Evolutionary conservation across 1,284 basidiomycete genomes (phyloP), one percentile per base, ranked within the genome.

Genomic region (Xerocomus tenax): DNA sequence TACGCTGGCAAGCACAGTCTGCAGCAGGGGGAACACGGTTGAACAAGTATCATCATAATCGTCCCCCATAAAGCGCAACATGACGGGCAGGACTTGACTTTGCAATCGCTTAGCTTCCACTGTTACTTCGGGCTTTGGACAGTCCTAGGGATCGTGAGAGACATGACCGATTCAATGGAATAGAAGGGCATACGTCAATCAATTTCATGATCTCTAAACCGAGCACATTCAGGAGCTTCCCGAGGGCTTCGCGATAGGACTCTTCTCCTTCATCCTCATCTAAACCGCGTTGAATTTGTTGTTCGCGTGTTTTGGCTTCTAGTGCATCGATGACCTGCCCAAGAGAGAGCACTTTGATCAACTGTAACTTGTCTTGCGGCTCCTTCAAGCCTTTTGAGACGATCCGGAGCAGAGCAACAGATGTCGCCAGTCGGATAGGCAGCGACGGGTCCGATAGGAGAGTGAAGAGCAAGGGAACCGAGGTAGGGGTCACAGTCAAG

Each of bases 351-450:
- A 96, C 88, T 61, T 91, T 87, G 57, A 98, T 78, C 10, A 99
- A 75, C 59, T 92, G 84, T 8, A 99, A 69, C 70, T 98, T 96
- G 68, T 98, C 94, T 2, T 76, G 71, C 0, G 92, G 84, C 62
- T 92, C 91, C 64, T 98, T 95, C 55, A 98, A 79, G 15, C 97
- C 96, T 69, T 98, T 98, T 32, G 80, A 74, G 21, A 96, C 76
- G 48, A 98, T 89, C 29, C 87, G 85, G 18, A 82, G 77, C 47
- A 98, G 69, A 0, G 94, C 82, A 28, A 79, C 80, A 15, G 86
- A 86, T 0, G 94, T 85, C 0, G 92, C 87, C 15, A 91, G 74
- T 30, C 94, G 87, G 56, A 97, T 84, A 1, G 85, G 76, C 18
- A 90, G 66, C 12, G 85, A 84, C 0, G 77, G 68, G 60, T 92